These are phyloP conservation scores for Naganishia vaughanmartiniae DNA, from an alignment of 768 basidiomycete genomes.

Conservation along the genomic window DNA sequence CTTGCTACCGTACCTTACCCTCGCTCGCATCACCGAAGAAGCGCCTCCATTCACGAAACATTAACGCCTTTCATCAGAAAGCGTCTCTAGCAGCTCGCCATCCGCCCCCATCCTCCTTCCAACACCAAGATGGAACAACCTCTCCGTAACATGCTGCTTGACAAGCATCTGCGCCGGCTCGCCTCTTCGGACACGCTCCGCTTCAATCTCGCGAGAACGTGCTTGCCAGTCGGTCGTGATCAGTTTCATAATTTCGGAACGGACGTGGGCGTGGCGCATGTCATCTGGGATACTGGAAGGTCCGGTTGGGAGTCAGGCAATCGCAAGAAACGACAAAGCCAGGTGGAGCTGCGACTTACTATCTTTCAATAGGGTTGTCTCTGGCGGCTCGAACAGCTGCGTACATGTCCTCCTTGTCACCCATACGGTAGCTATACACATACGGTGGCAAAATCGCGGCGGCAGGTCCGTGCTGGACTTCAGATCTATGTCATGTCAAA, in stretches of 20 bases:
- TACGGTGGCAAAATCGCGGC: constrained; percentile 44
- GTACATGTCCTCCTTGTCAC: constrained; percentile 40
- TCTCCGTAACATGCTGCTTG: constrained; percentile 8
- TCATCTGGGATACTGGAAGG: constrained; percentile 43
- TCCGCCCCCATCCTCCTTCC: background rate
- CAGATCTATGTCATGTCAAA: constrained; percentile 15
- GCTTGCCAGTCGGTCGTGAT: background rate
- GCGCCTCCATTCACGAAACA: background rate
- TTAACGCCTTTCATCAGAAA: background rate
- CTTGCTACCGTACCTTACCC: too few relatives aligned
- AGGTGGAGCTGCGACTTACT: constrained; percentile 34
- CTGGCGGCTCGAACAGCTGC: constrained; percentile 40
- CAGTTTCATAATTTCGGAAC: constrained; percentile 3
- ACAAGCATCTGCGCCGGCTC: constrained; percentile 8
- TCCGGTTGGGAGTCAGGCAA: background rate
- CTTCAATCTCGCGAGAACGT: constrained; percentile 6
- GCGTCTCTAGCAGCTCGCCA: background rate
- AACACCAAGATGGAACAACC: background rate
- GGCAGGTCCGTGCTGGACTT: constrained; percentile 47
- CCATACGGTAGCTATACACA: constrained; percentile 44
- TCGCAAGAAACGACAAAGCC: too few relatives aligned
- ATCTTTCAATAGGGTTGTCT: constrained; percentile 43
- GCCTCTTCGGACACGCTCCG: constrained; percentile 3
- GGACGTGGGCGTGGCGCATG: constrained; percentile 36
- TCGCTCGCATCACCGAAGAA: too few relatives aligned